Percentiles rank a stretch among this genome's conserved stretches.
These are phyloP conservation scores for Acer saccharum DNA, from an alignment of 345 rosid species.

Conservation along the genomic window DNA sequence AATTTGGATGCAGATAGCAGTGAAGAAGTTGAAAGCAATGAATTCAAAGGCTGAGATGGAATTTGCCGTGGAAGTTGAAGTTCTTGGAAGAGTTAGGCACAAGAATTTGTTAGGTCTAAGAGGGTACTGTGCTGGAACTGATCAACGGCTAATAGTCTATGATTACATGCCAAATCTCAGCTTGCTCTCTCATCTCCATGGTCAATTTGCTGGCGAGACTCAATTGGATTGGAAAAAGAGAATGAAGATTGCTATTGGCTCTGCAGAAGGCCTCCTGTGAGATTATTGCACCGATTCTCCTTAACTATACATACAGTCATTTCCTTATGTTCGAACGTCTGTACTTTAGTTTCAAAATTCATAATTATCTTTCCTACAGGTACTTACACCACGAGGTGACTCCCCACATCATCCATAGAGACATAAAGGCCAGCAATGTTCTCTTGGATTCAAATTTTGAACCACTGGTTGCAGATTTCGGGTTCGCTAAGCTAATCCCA, in stretches of 20 bases:
- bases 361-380: constrained; percentile 21
- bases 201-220: constrained; percentile 49
- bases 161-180: constrained; percentile 83
- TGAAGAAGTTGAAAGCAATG: constrained; percentile 71
- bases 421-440: constrained; percentile 63
- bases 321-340: no score
- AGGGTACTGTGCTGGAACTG: constrained; percentile 66
- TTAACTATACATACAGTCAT: neutral
- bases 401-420: constrained; percentile 64
- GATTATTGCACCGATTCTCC: constrained; percentile 12
- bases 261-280: constrained; percentile 68
- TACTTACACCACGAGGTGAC: constrained; percentile 74
- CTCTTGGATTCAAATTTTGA: constrained; percentile 74
- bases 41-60: constrained; percentile 80
- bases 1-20: constrained; percentile 49
- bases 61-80: constrained; percentile 75
- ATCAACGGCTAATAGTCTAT: constrained; percentile 70
- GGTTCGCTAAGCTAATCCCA: constrained; percentile 81
- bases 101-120: constrained; percentile 65
- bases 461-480: constrained; percentile 87
- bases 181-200: constrained; percentile 69
- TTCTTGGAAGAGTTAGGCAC: constrained; percentile 73
- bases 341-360: no score
- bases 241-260: constrained; percentile 60
- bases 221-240: constrained; percentile 64